Base-by-base conservation (phyloP, 2,329 filamentous ascomycete species). In the Ophiosphaerella herpotricha region DNA sequence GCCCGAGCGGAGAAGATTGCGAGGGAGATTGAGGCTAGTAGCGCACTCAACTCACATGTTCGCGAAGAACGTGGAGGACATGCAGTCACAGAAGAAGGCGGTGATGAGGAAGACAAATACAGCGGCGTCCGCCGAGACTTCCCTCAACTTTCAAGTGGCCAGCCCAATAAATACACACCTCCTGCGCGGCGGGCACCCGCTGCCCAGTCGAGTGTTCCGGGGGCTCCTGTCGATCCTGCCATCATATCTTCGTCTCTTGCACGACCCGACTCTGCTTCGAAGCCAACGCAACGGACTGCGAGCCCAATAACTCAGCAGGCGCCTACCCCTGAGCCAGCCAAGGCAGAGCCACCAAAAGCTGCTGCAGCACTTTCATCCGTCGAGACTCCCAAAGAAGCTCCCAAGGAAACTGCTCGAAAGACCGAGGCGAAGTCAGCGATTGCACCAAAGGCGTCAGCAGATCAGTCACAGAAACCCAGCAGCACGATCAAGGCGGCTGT, bases 21-120 rank as follows among this genome's bases (percentile, higher is more conserved):
- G 18, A 85, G 89, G 52, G 93, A 97, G 73, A 99, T 99, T 62
- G 91, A 97, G 74, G 80, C 83, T 39, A 89, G 86, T 55, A 79
- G 81, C 14, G 80, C 90, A 7, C 82, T 83, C 32, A 96, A 94
- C 46, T 78, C 87, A 4, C 94, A 99, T 68, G 84, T 97, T 50
- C 89, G 90, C 3, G 94, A 97, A 74, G 94, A 99, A 77, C 87
- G 92, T 67, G 83, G 91, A 44, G 78, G 84, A n/a, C 82, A 81
- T 11, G 78, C 81, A 8, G 81, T 84, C 34, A 83, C 88, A 44
- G 85, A 86, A 43, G 85, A 83, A 50, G 74, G 81, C 24, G 74
- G 82, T 37, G 90, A 96, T 58, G 94, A 99, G 74, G 94, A 99
- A 76, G 92, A 95, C 69, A 97, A 94, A 85, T 97, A 97, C 76